Evolutionary conservation across 164 flowering plant genomes (phyloP), one percentile per base, ranked within the genome.

Genomic region (Nymphaea colorata): DNA sequence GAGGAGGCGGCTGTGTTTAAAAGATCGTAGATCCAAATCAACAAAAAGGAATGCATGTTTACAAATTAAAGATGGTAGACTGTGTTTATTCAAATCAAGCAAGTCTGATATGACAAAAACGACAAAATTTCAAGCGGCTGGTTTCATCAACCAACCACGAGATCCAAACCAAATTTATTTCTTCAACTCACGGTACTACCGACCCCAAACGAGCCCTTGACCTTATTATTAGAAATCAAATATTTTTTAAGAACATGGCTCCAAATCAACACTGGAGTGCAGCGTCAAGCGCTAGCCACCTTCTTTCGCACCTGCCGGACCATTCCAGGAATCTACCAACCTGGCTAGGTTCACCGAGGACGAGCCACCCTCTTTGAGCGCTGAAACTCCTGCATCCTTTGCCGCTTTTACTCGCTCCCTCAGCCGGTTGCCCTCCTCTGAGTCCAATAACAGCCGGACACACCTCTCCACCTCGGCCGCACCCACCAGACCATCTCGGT

Each of bases 381-480:
- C 63, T 4, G 4, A 1, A 7, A n/a, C 75, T 76, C 82, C 44
- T 1, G 87, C 83, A 59, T 43, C 68, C n/a, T 41, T 74, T 0
- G 85, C 92, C 43, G 73, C 67, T 7, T 63, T 76, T 2, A 72
- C 79, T 4, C 69, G 43, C 55, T 75, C 81, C 74, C 63, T 72
- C 61, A 74, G 81, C 75, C 76, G 84, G 69, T 66, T 63, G 41
- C 85, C 88, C 63, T 42, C 74, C 67, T 81, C 84, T 12, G 82
- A 87, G 10, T 68, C 85, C 83, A 85, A 80, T 69, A 87, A 70
- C 64, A 81, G 84, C 60, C 64, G 77, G 66, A 81, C 81, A 69
- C 36, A 76, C 70, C 74, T 72, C 66, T 51, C 67, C 44, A 82
- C 57, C 25, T 25, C 78, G n/a, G 81, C 80, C 43, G 65, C 25